Conservation (phyloP, 176 grass and related monocot species). For the Carex cristatella region DNA sequence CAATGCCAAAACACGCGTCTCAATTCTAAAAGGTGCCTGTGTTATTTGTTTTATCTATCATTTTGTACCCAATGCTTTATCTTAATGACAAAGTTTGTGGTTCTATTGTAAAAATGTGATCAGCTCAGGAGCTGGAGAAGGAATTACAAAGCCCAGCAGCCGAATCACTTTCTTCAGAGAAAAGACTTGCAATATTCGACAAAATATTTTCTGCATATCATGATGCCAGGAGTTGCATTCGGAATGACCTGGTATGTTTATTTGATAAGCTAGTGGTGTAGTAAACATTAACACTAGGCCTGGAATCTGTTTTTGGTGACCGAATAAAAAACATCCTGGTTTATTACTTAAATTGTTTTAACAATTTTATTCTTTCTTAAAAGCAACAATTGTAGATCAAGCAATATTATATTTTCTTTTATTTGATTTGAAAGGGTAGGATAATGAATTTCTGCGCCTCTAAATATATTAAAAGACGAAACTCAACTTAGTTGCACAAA, state of each 20-base stretch:
- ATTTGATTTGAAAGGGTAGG: not conserved
- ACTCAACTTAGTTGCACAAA: not conserved
- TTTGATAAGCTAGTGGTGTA: not conserved
- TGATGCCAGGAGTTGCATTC: conserved; percentile 93
- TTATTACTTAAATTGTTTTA: not conserved
- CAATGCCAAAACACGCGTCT: conserved; percentile 94
- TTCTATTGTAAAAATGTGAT: conserved; percentile 49
- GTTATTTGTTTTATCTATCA: conserved; percentile 20
- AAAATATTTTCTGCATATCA: conserved; percentile 98
- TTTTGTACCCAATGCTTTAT: not conserved
- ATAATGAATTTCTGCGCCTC: not conserved
- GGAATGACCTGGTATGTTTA: conserved; percentile 77
- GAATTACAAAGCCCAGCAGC: conserved; percentile 54
- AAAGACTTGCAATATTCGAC: conserved; percentile 88
- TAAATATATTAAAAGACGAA: not conserved
- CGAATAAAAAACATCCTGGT: not conserved
- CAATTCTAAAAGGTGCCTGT: conserved; percentile 83
- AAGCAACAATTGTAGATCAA: not conserved
- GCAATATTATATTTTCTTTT: too few relatives aligned
- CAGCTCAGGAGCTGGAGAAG: conserved; percentile 98
- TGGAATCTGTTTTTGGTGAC: not conserved
- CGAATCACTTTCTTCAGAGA: conserved; percentile 70
- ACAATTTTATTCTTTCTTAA: not conserved
- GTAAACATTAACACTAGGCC: not conserved
- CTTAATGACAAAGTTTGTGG: conserved; percentile 16